These are phyloP conservation scores for Phlebiopsis gigantea DNA, from an alignment of 768 basidiomycete species.

Conservation along the genomic window DNA sequence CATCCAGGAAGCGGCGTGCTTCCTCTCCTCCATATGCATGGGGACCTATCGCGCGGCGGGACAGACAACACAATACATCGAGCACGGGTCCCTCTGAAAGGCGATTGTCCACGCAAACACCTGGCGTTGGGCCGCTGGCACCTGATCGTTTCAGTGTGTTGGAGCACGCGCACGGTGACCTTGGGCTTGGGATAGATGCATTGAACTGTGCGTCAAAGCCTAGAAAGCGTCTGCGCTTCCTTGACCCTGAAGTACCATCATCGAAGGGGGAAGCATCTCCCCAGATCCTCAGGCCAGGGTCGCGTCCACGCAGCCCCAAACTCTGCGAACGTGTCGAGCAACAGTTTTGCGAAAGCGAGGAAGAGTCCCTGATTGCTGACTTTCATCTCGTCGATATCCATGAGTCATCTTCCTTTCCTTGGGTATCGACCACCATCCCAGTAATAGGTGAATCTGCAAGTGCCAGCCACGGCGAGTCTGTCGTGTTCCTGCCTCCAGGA, in stretches of 20 bases:
- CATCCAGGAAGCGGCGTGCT: neutral
- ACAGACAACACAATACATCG: neutral
- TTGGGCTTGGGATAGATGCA: neutral
- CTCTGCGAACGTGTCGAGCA: too few species aligned
- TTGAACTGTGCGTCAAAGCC: neutral
- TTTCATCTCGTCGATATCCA: conserved; percentile 32
- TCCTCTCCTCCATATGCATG: neutral
- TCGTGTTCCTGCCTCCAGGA: conserved; percentile 30
- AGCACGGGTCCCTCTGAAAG: neutral
- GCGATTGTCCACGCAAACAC: neutral
- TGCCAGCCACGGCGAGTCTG: neutral
- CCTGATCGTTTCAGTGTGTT: neutral
- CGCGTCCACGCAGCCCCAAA: too few species aligned
- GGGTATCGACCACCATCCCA: conserved; percentile 24
- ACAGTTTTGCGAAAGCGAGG: neutral
- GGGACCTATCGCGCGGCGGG: neutral
- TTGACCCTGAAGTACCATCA: neutral
- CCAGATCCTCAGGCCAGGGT: too few species aligned
- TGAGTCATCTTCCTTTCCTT: conserved; percentile 29
- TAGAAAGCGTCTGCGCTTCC: neutral
- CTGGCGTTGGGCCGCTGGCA: neutral
- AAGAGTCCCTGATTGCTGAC: conserved; percentile 5
- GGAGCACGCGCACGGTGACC: neutral
- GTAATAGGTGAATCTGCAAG: neutral
- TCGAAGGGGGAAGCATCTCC: neutral